These are phyloP conservation scores for Leptosphaerulina australis DNA, from an alignment of 2,329 filamentous ascomycete species.

Conservation along the genomic window DNA sequence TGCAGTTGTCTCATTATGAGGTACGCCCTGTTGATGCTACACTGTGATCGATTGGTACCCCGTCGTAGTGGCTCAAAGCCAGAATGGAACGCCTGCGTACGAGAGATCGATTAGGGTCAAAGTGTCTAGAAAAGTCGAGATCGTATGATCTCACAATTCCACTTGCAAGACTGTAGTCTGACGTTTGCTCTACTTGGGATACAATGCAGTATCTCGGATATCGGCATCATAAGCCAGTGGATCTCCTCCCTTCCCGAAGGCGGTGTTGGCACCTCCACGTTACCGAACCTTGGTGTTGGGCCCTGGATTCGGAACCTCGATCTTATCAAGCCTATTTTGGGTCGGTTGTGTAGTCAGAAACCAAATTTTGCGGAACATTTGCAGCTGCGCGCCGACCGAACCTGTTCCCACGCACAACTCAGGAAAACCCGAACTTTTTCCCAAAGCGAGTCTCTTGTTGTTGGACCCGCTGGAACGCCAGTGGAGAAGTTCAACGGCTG, in stretches of 20 bases:
- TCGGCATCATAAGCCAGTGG: neutral
- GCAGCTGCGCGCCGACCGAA: neutral
- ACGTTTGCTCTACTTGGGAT: neutral
- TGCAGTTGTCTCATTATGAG: slow-evolving; percentile 6
- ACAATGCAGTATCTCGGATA: neutral
- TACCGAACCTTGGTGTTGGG: neutral
- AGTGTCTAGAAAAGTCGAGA: neutral
- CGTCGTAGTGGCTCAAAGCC: neutral
- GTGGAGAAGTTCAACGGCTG: no score
- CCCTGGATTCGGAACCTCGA: neutral
- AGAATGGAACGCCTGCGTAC: neutral
- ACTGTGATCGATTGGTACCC: slow-evolving; percentile 13
- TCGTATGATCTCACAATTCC: neutral
- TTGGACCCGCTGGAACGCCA: no score
- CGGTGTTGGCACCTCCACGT: neutral
- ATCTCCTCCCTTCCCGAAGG: neutral
- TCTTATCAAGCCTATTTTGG: neutral
- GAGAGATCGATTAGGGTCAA: neutral
- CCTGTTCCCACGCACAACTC: no score
- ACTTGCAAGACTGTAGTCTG: neutral
- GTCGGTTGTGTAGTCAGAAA: neutral
- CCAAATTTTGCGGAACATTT: neutral
- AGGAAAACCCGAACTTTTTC: no score
- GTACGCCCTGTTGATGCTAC: slow-evolving; percentile 8
- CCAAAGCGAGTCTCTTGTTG: no score